Evolutionary conservation across 2,329 filamentous ascomycete species (phyloP).

Genomic region (Trichoderma asperellum): DNA sequence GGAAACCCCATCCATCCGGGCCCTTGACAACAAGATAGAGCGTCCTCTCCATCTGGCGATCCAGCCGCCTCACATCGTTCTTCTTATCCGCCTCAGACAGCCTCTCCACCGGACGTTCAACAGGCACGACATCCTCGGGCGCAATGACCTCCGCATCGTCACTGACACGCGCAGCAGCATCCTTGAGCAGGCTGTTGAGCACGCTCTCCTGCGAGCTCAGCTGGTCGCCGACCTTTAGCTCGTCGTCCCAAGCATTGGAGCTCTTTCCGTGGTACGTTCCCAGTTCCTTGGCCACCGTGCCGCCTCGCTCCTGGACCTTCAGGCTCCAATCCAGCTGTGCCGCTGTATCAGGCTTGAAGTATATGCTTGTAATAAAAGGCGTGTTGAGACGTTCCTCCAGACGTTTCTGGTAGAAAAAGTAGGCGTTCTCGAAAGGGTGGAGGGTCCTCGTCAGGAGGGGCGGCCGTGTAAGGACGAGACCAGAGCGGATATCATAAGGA

Average conservation of each 20-base stretch:
- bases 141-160: constrained; percentile 64
- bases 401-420: constrained; percentile 95
- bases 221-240: constrained; percentile 74
- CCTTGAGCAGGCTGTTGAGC: constrained; percentile 70
- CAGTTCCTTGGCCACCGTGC: constrained; percentile 80
- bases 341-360: constrained; percentile 89
- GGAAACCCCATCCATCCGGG: constrained; percentile 81
- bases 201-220: constrained; percentile 67
- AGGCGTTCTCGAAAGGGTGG: constrained; percentile 87
- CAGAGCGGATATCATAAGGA: constrained; percentile 59
- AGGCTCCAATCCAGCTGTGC: constrained; percentile 86
- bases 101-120: constrained; percentile 72
- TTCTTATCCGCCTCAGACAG: constrained; percentile 77
- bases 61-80: constrained; percentile 76
- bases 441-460: constrained; percentile 84
- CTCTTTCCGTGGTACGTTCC: constrained; percentile 77
- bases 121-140: constrained; percentile 63
- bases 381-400: constrained; percentile 89
- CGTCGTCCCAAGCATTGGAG: constrained; percentile 84
- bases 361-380: constrained; percentile 88
- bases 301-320: constrained; percentile 73
- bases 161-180: constrained; percentile 68
- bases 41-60: constrained; percentile 77
- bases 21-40: constrained; percentile 85
- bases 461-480: constrained; percentile 84